phyloP scores from a whole-genome alignment of 768 basidiomycete genomes.

The Boletales sp. region DNA sequence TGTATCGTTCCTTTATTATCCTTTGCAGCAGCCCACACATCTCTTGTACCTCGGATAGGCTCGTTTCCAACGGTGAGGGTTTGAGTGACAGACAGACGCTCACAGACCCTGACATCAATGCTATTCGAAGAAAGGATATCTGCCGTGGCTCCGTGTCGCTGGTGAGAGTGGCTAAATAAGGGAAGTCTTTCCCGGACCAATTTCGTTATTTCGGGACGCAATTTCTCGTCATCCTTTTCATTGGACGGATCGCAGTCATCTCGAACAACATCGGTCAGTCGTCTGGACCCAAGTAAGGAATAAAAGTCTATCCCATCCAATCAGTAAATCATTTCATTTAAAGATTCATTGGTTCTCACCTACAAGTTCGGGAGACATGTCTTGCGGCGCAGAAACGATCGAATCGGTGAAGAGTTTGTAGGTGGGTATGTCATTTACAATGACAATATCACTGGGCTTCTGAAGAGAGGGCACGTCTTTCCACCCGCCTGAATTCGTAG shows the following conservation, averaged over 20 bases:
- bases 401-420: slow-evolving; percentile 70
- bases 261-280: slow-evolving; percentile 63
- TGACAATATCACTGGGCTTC: slow-evolving; percentile 61
- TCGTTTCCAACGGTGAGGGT: slow-evolving; percentile 49
- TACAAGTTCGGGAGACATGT: slow-evolving; percentile 89
- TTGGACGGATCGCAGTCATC: slow-evolving; percentile 62
- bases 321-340: background rate
- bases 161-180: slow-evolving; percentile 62
- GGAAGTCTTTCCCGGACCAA: slow-evolving; percentile 77
- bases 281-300: slow-evolving; percentile 61
- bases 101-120: slow-evolving; percentile 63
- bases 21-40: slow-evolving; percentile 66
- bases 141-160: slow-evolving; percentile 50
- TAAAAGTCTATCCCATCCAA: slow-evolving; percentile 55
- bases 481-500: slow-evolving; percentile 51
- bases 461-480: slow-evolving; percentile 61
- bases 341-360: slow-evolving; percentile 32
- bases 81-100: slow-evolving; percentile 57
- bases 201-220: slow-evolving; percentile 44
- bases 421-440: slow-evolving; percentile 79
- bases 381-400: slow-evolving; percentile 74
- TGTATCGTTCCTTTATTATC: slow-evolving; percentile 52
- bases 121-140: slow-evolving; percentile 61
- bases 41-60: slow-evolving; percentile 48
- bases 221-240: slow-evolving; percentile 44